A percentile compares a stretch with the other conserved stretches of the same genome.
Conservation (phyloP, 306 rosid genomes). For the Fragaria nilgerrensis region DNA sequence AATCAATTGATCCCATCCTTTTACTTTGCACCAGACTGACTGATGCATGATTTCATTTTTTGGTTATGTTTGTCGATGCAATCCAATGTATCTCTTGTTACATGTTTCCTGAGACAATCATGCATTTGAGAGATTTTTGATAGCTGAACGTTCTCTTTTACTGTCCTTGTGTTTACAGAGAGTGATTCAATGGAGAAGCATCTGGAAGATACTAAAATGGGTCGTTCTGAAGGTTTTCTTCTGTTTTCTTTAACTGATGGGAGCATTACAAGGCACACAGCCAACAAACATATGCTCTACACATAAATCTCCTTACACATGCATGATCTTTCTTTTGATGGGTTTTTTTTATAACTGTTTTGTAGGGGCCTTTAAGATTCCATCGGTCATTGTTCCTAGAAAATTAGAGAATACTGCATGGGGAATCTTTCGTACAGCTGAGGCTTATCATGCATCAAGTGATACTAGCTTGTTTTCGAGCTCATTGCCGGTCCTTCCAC, state of each 20-base stretch:
- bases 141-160: slow-evolving; percentile 11
- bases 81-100: slow-evolving; percentile 1
- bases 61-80: background rate
- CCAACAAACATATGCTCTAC: background rate
- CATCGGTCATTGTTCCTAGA: slow-evolving; percentile 34
- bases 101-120: background rate
- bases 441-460: slow-evolving; percentile 53
- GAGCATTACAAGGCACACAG: slow-evolving; percentile 8
- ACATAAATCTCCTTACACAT: slow-evolving; percentile 1
- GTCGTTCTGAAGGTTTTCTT: slow-evolving; percentile 43
- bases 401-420: slow-evolving; percentile 50
- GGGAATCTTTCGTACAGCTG: slow-evolving; percentile 46
- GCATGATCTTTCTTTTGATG: slow-evolving; percentile 3
- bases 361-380: slow-evolving; percentile 52
- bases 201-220: slow-evolving; percentile 38
- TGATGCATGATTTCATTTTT: background rate
- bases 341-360: slow-evolving; percentile 15
- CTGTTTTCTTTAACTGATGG: slow-evolving; percentile 25
- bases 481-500: slow-evolving; percentile 78
- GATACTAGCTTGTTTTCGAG: slow-evolving; percentile 80
- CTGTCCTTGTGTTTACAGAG: slow-evolving; percentile 29
- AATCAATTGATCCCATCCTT: background rate
- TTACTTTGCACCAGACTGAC: background rate
- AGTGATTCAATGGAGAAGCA: slow-evolving; percentile 54
- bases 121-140: slow-evolving; percentile 4